Percentiles rank a stretch among this genome's conserved stretches.
These are phyloP conservation scores for Neotropicomus parvogracilis DNA, from an alignment of 1,284 basidiomycete species.

Conservation along the genomic window DNA sequence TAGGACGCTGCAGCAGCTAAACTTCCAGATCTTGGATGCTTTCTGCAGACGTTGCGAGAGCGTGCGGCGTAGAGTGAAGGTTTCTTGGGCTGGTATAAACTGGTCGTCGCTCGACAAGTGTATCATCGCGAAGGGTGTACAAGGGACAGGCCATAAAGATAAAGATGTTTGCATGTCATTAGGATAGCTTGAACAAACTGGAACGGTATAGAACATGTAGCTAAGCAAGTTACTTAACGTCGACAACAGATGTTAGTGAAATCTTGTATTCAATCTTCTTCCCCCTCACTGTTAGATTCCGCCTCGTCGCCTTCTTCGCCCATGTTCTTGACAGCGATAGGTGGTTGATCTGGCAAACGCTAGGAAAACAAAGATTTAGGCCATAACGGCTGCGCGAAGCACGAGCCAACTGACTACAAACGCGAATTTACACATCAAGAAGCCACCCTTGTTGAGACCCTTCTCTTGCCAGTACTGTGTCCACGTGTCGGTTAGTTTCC, in stretches of 20 bases:
- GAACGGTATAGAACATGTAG: neutral
- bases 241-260: neutral
- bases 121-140: no score
- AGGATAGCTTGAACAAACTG: neutral
- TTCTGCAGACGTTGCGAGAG: no score
- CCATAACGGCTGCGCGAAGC: neutral
- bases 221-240: neutral
- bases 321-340: slow-evolving; percentile 41
- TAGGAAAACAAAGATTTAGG: slow-evolving; percentile 24
- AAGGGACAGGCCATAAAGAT: no score
- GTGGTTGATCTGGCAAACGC: slow-evolving; percentile 60
- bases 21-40: no score
- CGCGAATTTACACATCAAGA: slow-evolving; percentile 73
- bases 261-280: neutral
- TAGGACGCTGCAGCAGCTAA: no score
- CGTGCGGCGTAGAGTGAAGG: no score
- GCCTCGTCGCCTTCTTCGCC: slow-evolving; percentile 15
- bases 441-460: slow-evolving; percentile 61
- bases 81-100: no score
- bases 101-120: no score
- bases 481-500: neutral
- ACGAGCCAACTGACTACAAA: slow-evolving; percentile 53
- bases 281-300: slow-evolving; percentile 16
- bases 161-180: no score
- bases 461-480: slow-evolving; percentile 64